A percentile compares a stretch with the other conserved stretches of the same genome.
phyloP scores from a whole-genome alignment of 179 eudicot species.

The Heliamphora pulchella region DNA sequence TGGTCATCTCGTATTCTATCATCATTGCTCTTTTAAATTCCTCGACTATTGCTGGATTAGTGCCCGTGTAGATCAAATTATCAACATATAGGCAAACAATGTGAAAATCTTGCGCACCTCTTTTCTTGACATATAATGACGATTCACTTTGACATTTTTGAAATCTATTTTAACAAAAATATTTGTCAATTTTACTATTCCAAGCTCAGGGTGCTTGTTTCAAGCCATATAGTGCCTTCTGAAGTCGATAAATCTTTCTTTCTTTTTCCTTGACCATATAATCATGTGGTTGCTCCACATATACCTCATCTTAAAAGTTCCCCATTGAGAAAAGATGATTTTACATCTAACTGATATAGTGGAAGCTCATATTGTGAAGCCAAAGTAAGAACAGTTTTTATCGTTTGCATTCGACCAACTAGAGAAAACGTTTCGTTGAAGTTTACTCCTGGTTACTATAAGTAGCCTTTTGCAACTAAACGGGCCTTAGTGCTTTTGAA shows the following conservation, averaged over 20 bases:
- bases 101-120: not conserved
- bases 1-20: conserved; percentile 3
- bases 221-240: not conserved
- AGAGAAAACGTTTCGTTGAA: no score
- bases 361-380: no score
- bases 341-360: no score
- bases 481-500: no score
- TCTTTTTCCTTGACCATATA: not conserved
- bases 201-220: not conserved
- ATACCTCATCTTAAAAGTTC: not conserved
- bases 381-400: no score
- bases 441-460: no score
- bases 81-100: conserved; percentile 5
- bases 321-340: no score
- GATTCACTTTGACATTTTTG: not conserved
- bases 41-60: not conserved
- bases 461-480: no score
- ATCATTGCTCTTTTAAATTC: conserved; percentile 8
- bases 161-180: not conserved
- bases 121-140: not conserved
- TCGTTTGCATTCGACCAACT: no score
- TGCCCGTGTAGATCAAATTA: not conserved
- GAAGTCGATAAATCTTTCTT: no score
- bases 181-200: conserved; percentile 5
- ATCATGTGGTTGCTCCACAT: not conserved